A percentile compares a stretch with the other conserved stretches of the same genome.
These are phyloP conservation scores for Candida pini DNA, from an alignment of 805 yeast species.

Conservation along the genomic window DNA sequence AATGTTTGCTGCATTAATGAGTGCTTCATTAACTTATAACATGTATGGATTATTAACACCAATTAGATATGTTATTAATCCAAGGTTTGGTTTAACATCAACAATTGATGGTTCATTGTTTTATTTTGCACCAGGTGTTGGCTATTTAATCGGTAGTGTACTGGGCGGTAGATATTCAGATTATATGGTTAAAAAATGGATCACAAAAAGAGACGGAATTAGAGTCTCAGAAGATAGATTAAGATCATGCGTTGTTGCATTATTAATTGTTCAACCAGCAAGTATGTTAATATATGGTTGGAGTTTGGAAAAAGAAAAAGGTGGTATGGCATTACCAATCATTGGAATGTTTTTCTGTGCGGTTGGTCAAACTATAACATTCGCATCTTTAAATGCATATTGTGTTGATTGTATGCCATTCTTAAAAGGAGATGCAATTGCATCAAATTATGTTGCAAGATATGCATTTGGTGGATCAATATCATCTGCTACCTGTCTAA, in stretches of 20 bases:
- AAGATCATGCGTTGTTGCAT: constrained; percentile 33
- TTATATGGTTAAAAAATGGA: constrained; percentile 38
- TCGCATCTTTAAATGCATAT: constrained; percentile 51
- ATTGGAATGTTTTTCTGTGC: constrained; percentile 44
- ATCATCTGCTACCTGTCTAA: constrained; percentile 44
- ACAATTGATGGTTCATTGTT: constrained; percentile 50
- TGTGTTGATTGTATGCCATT: constrained; percentile 55
- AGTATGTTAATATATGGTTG: constrained; percentile 49
- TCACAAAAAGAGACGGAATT: constrained; percentile 33
- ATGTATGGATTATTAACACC: constrained; percentile 53
- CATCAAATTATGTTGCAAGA: constrained; percentile 46
- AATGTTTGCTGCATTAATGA: constrained; percentile 36
- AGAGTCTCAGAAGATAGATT: constrained; percentile 51
- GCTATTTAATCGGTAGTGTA: constrained; percentile 44
- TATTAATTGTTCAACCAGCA: constrained; percentile 41
- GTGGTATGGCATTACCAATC: constrained; percentile 52
- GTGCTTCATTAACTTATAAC: constrained; percentile 38
- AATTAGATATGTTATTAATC: constrained; percentile 49
- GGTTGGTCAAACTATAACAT: constrained; percentile 44
- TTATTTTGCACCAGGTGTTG: constrained; percentile 54
- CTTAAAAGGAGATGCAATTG: constrained; percentile 50
- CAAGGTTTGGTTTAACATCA: constrained; percentile 41
- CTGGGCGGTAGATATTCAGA: constrained; percentile 53
- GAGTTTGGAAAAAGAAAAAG: constrained; percentile 41
- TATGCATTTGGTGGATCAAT: constrained; percentile 44